Base-by-base conservation (phyloP, 2,329 filamentous ascomycete species). In the Colletotrichum tropicicola region DNA sequence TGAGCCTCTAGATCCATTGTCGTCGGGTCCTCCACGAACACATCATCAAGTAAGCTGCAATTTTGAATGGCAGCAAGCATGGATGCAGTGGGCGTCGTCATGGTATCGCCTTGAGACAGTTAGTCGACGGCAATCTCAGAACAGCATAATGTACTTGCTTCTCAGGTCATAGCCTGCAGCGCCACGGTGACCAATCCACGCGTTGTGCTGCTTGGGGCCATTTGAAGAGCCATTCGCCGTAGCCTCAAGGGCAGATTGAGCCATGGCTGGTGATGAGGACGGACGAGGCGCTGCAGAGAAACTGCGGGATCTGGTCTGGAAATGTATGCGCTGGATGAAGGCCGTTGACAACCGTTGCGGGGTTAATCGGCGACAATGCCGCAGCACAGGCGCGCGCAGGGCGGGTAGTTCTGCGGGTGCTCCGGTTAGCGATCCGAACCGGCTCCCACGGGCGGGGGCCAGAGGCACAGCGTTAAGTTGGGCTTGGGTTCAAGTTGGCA, bases 51-150 rank as follows among this genome's bases (percentile, higher is more conserved):
- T 30, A 97, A 87, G 0, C 91, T 91, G 68, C 90, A 91, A 53
- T 88, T 83, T 70, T 88, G 83, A 69, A 98, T 91, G 15, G 94
- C 92, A 45, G 86, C 82, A 37, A 98, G 88, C 94, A 97, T 98
- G 4, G 90, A 87, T 1, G 87, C 76, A 0, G 92, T 96, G 1
- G 93, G 93, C 2, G 90, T 92, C 4, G 93, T 97, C 77, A 85
- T 80, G 23, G 80, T 80, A 71, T 87, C 84, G 67, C 84, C 84
- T 85, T 17, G 5, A n/a, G 13, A 30, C 35, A 13, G 39, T 53
- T 28, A 59, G 21, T 19, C 30, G 10, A 35, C 30, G 21, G 17
- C 41, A 10, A 8, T 25, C 15, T 28, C 17, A 37, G 21, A 37
- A 10, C 32, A 5, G 10, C 19, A 6, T 12, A 15, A 35, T 5